Evolutionary conservation across 192 early-diverging fungal species (phyloP), one percentile per base, ranked within the genome.

Genomic region (Backusella macrospora): DNA sequence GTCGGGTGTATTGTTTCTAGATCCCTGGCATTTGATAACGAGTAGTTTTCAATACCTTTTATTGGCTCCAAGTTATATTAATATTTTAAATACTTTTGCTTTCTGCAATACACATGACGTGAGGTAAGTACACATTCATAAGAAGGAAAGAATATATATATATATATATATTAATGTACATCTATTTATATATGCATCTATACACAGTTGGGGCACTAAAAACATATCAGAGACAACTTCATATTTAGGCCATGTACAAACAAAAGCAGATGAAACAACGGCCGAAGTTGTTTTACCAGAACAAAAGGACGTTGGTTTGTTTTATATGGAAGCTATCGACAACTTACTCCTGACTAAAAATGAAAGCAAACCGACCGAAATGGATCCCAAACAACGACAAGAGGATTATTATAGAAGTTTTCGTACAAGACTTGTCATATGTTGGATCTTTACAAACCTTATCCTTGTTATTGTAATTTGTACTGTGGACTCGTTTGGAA

Each of bases 161-260:
- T 10, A 43, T 9, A 43, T 6, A 43, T 9, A 43, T 43, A 43
- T 43, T 10, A 1, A 43, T 9, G 4, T 52, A 21, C n/a, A 52
- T 18, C 3, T 21, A 55, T 16, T 55, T 4, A 9, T 52, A 21
- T 9, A 52, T 18, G 3, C 18, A 21, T 16, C 12, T 21, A 23
- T 59, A 59, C 13, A 46, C 16, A 47, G 44, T 16, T 98, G 96
- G 97, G 97, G 96, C 43, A 98, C 96, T 44, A 98, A 98, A 82
- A 94, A 95, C 74, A 93, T 94, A 78, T 93, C 87, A 44, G 82
- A 72, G 55, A 73, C 84, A 6, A 80, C 84, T 38, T 86, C 84
- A 55, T 92, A 93, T 71, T 88, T 96, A 16, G 95, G 93, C 39
- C 85, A 86, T 39, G 96, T 92, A 72, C 95, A 92, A 77, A 81